Percentiles rank a stretch among this genome's conserved stretches.
phyloP scores from a whole-genome alignment of 352 stramenopile species.

The Thalassiosira allenii region DNA sequence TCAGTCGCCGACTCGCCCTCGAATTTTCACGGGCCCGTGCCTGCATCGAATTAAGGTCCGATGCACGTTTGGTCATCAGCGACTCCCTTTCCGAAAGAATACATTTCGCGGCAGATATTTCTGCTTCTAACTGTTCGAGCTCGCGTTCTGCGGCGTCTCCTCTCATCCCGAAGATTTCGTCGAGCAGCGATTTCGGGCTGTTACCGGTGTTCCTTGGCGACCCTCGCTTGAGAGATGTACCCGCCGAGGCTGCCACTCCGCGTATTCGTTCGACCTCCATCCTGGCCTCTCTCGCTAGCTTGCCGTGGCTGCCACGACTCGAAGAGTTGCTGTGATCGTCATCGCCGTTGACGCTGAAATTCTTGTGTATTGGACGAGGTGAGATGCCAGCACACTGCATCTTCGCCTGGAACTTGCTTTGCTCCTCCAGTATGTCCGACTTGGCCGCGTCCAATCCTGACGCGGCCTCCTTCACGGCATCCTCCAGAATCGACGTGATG shows the following conservation, averaged over 20 bases:
- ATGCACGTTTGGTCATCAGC: not conserved
- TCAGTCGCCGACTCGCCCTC: slow-evolving; percentile 1
- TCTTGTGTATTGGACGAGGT: not conserved
- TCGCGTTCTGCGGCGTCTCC: too few relatives aligned
- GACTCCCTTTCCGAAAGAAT: not conserved
- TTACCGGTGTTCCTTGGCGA: too few relatives aligned
- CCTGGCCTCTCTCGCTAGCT: too few relatives aligned
- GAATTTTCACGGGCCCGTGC: slow-evolving; percentile 2
- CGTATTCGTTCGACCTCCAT: too few relatives aligned
- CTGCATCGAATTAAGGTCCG: not conserved
- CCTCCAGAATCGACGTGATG: not conserved
- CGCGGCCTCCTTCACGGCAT: not conserved
- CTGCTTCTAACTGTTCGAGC: slow-evolving; percentile 7
- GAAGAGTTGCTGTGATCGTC: too few relatives aligned
- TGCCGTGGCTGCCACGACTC: too few relatives aligned
- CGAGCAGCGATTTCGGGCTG: too few relatives aligned
- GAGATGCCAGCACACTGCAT: slow-evolving; percentile 8
- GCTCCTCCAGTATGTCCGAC: slow-evolving; percentile 8
- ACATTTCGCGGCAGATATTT: not conserved
- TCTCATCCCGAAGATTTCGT: too few relatives aligned
- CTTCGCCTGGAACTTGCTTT: slow-evolving; percentile 1
- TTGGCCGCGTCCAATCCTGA: not conserved
- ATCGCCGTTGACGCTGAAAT: too few relatives aligned
- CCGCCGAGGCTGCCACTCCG: too few relatives aligned
- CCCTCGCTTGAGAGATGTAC: too few relatives aligned